Evolutionary conservation across 1,284 basidiomycete species (phyloP).

Genomic region (Ganoderma resinaceum): DNA sequence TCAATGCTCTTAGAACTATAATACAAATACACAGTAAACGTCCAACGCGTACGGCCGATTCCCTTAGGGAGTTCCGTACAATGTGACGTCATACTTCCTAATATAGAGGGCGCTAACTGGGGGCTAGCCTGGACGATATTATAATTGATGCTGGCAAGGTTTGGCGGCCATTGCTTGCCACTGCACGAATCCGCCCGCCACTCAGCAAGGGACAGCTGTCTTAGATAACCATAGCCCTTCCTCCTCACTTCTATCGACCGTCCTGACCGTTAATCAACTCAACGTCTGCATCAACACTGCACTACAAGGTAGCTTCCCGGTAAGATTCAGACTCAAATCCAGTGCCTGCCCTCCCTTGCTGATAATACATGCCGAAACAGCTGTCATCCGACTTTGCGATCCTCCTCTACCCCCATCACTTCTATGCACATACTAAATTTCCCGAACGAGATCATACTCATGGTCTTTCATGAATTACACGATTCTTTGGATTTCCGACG

Average conservation of each 20-base stretch:
- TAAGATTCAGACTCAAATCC: no score
- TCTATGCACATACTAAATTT: neutral
- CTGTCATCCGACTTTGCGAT: neutral
- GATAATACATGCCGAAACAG: neutral
- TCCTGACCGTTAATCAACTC: neutral
- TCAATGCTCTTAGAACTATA: no score
- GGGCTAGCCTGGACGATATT: neutral
- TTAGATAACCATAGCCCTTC: neutral
- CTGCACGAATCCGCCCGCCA: neutral
- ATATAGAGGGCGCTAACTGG: neutral
- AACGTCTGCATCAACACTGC: no score
- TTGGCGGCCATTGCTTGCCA: no score
- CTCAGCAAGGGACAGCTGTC: neutral
- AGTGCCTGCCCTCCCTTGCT: no score
- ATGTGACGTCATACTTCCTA: neutral
- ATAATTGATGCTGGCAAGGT: neutral
- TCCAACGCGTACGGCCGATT: no score
- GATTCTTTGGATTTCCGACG: neutral
- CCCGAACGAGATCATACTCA: neutral
- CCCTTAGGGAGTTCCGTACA: neutral
- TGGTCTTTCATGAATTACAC: neutral
- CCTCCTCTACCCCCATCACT: neutral
- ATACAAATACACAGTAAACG: no score
- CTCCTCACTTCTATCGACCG: neutral
- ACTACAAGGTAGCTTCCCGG: no score